Percentiles rank a stretch among this genome's conserved stretches.
Conservation (phyloP, 2,329 filamentous ascomycete genomes). For the Dactylellina sp. region DNA sequence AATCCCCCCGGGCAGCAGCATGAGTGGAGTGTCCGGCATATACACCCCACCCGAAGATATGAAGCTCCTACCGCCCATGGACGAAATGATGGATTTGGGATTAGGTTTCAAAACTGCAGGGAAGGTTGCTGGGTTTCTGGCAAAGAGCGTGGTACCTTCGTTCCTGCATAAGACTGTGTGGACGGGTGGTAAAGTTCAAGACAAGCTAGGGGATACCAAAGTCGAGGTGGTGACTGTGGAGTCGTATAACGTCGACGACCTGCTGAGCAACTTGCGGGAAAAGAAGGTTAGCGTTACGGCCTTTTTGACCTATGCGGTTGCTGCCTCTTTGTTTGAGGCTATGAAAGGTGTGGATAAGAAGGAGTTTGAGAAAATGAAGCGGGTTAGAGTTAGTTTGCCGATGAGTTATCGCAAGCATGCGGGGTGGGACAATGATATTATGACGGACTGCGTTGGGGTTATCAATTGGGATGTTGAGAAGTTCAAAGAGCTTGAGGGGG, state of each 20-base stretch:
- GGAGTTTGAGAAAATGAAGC: slow-evolving; percentile 37
- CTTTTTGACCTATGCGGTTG: slow-evolving; percentile 33
- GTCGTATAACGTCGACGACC: not conserved
- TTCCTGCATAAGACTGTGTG: slow-evolving; percentile 37
- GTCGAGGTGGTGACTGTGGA: slow-evolving; percentile 13
- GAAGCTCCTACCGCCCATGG: slow-evolving; percentile 42
- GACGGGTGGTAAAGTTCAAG: slow-evolving; percentile 22
- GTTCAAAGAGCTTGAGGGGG: slow-evolving; percentile 64
- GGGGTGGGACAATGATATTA: slow-evolving; percentile 55
- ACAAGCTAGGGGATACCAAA: slow-evolving; percentile 15
- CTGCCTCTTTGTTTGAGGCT: slow-evolving; percentile 5
- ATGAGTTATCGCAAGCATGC: slow-evolving; percentile 43
- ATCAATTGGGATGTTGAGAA: slow-evolving; percentile 61
- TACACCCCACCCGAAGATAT: slow-evolving; percentile 35
- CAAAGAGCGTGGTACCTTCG: slow-evolving; percentile 33
- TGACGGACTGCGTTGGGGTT: slow-evolving; percentile 62
- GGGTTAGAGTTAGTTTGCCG: slow-evolving; percentile 37
- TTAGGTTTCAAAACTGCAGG: slow-evolving; percentile 44
- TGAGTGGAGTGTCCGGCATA: not conserved
- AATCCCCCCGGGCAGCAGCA: not conserved
- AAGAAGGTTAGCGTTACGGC: slow-evolving; percentile 40
- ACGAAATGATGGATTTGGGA: slow-evolving; percentile 36
- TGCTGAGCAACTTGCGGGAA: not conserved
- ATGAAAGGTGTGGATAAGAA: slow-evolving; percentile 17
- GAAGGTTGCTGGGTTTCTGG: slow-evolving; percentile 15